These are phyloP conservation scores for Trebouxia sp. DNA, from an alignment of 139 green algal genomes.

Conservation along the genomic window DNA sequence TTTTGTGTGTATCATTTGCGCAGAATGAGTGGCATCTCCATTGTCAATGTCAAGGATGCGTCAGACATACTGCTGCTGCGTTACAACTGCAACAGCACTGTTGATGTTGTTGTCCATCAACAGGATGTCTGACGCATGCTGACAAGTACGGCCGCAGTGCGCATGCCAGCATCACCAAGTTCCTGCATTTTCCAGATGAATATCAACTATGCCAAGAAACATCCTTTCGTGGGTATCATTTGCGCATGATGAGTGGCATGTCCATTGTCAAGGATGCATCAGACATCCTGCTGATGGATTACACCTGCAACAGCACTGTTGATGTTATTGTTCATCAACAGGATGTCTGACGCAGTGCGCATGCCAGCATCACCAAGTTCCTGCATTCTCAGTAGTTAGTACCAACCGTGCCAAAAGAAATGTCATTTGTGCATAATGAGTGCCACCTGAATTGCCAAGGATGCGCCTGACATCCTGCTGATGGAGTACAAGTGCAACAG, in stretches of 20 bases:
- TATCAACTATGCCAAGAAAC: background rate
- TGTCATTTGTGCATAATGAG: slow-evolving; percentile 57
- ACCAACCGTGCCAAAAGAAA: background rate
- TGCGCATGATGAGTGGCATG: slow-evolving; percentile 77
- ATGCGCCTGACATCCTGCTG: slow-evolving; percentile 90
- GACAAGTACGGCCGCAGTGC: slow-evolving; percentile 90
- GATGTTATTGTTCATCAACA: too few species aligned
- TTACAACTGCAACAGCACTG: slow-evolving; percentile 85
- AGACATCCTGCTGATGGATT: slow-evolving; percentile 92
- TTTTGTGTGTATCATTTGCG: background rate
- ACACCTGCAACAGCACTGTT: slow-evolving; percentile 87
- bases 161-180: slow-evolving; percentile 75
- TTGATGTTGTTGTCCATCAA: too few species aligned
- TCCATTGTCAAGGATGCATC: slow-evolving; percentile 80
- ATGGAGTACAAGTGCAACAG: slow-evolving; percentile 87
- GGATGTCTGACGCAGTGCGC: too few species aligned
- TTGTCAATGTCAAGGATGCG: slow-evolving; percentile 84
- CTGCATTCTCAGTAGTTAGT: slow-evolving; percentile 60
- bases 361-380: slow-evolving; percentile 81
- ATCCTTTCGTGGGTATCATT: background rate
- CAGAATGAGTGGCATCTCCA: slow-evolving; percentile 80
- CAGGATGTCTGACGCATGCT: too few species aligned
- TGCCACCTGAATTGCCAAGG: slow-evolving; percentile 81
- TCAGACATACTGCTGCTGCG: slow-evolving; percentile 92
- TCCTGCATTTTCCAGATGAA: slow-evolving; percentile 69